Conservation (phyloP, 2,329 filamentous ascomycete species). For the Pseudogymnoascus sp. region DNA sequence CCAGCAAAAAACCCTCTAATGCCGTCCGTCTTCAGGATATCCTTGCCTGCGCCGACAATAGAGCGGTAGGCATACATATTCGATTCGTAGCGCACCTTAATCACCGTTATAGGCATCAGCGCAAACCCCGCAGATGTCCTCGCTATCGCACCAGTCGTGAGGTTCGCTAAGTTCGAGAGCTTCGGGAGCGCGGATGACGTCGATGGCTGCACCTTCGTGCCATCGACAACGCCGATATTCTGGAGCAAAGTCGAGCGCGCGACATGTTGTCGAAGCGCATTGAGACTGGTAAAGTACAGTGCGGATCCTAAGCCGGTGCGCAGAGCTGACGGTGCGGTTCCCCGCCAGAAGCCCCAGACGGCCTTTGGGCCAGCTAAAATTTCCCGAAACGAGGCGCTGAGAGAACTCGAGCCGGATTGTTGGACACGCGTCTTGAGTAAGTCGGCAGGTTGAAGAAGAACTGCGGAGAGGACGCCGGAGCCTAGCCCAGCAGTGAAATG, state of each 20-base stretch:
- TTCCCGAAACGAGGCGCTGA: slow-evolving; percentile 60
- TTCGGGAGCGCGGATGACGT: slow-evolving; percentile 70
- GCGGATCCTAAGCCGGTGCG: slow-evolving; percentile 89
- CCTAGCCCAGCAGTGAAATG: slow-evolving; percentile 85
- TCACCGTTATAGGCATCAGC: slow-evolving; percentile 91
- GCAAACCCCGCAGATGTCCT: slow-evolving; percentile 81
- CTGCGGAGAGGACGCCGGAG: slow-evolving; percentile 80
- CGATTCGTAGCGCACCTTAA: slow-evolving; percentile 94
- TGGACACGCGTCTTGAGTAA: slow-evolving; percentile 95
- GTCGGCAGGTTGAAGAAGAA: slow-evolving; percentile 89
- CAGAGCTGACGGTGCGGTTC: slow-evolving; percentile 84
- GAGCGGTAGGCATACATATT: slow-evolving; percentile 78
- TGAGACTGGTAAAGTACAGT: slow-evolving; percentile 87
- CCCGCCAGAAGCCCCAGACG: slow-evolving; percentile 77
- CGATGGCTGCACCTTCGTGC: slow-evolving; percentile 15
- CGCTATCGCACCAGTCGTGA: slow-evolving; percentile 76
- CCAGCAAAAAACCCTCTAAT: slow-evolving; percentile 83
- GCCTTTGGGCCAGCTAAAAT: slow-evolving; percentile 58
- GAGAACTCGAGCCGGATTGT: slow-evolving; percentile 67
- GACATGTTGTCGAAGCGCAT: slow-evolving; percentile 67
- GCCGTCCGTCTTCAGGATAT: slow-evolving; percentile 69
- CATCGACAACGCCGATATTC: slow-evolving; percentile 24
- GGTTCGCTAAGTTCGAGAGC: slow-evolving; percentile 75
- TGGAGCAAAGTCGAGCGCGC: slow-evolving; percentile 39
- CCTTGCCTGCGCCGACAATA: slow-evolving; percentile 61